These are phyloP conservation scores for Alternaria burnsii DNA, from an alignment of 2,329 filamentous ascomycete species.

Conservation along the genomic window DNA sequence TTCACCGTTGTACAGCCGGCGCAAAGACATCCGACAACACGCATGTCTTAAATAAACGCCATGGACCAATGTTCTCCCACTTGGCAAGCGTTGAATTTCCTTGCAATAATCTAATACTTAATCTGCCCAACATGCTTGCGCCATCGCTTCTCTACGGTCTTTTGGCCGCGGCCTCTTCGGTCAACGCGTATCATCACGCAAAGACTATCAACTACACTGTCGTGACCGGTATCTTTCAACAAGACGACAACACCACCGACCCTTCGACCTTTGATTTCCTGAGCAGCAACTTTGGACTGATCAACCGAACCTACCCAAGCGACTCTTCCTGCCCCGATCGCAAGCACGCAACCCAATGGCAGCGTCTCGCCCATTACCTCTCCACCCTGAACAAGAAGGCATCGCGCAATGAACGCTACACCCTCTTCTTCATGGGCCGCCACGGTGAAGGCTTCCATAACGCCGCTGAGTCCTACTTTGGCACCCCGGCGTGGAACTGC, in stretches of 20 bases:
- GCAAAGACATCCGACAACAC: slow-evolving; percentile 8
- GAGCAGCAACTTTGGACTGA: slow-evolving; percentile 68
- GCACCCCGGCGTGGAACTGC: slow-evolving; percentile 74
- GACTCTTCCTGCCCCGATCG: slow-evolving; percentile 54
- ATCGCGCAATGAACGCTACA: slow-evolving; percentile 64
- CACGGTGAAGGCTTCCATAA: slow-evolving; percentile 75
- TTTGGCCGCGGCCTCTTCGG: slow-evolving; percentile 26
- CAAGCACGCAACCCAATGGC: slow-evolving; percentile 66
- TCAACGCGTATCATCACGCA: slow-evolving; percentile 23
- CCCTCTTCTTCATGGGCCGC: slow-evolving; percentile 72
- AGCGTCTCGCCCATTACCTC: slow-evolving; percentile 69
- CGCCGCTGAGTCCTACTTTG: slow-evolving; percentile 71
- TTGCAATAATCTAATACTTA: background rate
- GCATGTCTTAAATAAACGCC: slow-evolving; percentile 16
- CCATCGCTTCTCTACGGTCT: slow-evolving; percentile 28
- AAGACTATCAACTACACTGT: slow-evolving; percentile 67
- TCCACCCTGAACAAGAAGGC: slow-evolving; percentile 61
- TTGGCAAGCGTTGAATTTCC: background rate
- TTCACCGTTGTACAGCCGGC: slow-evolving; percentile 3
- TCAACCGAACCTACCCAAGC: slow-evolving; percentile 68
- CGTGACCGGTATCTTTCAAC: slow-evolving; percentile 69
- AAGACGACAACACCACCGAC: slow-evolving; percentile 67
- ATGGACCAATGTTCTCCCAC: background rate
- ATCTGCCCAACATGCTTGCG: slow-evolving; percentile 22
- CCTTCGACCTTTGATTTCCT: slow-evolving; percentile 61